These are phyloP conservation scores for Alternaria sp. DNA, from an alignment of 2,329 filamentous ascomycete genomes.

Conservation along the genomic window DNA sequence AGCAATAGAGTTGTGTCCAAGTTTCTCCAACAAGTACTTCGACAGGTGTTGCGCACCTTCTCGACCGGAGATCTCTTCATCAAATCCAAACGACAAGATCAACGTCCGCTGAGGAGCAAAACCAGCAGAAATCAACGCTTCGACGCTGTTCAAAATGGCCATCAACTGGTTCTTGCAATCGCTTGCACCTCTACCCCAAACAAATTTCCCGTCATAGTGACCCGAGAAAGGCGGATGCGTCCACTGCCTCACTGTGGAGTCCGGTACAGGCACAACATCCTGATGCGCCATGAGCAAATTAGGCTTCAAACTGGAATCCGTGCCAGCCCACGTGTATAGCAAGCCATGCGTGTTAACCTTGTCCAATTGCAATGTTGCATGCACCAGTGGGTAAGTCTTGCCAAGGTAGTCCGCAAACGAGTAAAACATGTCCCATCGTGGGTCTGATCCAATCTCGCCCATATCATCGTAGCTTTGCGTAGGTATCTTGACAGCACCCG, in stretches of 20 bases:
- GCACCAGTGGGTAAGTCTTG: constrained; percentile 46
- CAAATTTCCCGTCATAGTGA: constrained; percentile 62
- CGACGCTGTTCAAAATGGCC: constrained; percentile 63
- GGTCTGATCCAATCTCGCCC: constrained; percentile 63
- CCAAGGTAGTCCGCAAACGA: constrained; percentile 58
- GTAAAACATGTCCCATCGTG: constrained; percentile 67
- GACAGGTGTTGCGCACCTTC: constrained; percentile 63
- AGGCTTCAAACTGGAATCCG: constrained; percentile 61
- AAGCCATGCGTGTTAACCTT: constrained; percentile 68
- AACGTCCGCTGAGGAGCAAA: constrained; percentile 65
- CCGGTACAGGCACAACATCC: constrained; percentile 67
- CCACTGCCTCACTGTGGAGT: constrained; percentile 63
- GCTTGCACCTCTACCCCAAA: constrained; percentile 68
- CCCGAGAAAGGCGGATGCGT: constrained; percentile 68
- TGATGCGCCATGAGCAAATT: constrained; percentile 70
- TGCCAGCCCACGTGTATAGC: constrained; percentile 66
- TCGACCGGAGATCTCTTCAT: constrained; percentile 66
- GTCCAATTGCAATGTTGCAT: constrained; percentile 59
- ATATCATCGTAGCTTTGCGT: constrained; percentile 66
- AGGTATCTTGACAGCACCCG: constrained; percentile 62
- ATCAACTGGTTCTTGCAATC: constrained; percentile 71
- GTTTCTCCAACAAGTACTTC: constrained; percentile 57
- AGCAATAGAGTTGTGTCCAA: constrained; percentile 64
- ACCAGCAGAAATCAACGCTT: constrained; percentile 61
- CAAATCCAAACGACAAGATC: constrained; percentile 68